Conservation (phyloP, 1,284 basidiomycete species). For the Ceratobasidium sp. region DNA sequence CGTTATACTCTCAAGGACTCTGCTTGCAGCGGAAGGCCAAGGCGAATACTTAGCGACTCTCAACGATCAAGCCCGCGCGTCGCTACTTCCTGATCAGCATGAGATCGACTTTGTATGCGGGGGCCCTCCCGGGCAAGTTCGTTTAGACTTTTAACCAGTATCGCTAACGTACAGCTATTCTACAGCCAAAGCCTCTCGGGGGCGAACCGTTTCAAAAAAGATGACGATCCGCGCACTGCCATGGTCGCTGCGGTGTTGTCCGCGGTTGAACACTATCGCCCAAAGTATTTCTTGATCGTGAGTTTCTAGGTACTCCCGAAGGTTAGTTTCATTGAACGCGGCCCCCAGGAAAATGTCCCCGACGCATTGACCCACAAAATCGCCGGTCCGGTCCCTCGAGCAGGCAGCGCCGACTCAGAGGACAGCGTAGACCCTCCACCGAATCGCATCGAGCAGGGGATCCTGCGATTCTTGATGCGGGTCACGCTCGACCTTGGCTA, state of each 20-base stretch:
- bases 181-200: slow-evolving; percentile 55
- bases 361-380: slow-evolving; percentile 22
- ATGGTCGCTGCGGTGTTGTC: slow-evolving; percentile 71
- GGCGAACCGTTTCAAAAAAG: slow-evolving; percentile 69
- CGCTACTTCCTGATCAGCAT: slow-evolving; percentile 64
- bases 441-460: slow-evolving; percentile 69
- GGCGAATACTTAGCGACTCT: slow-evolving; percentile 59
- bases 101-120: slow-evolving; percentile 72
- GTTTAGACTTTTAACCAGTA: no score
- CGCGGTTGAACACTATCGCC: slow-evolving; percentile 71
- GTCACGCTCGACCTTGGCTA: slow-evolving; percentile 76
- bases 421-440: neutral
- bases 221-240: slow-evolving; percentile 68
- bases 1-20: slow-evolving; percentile 1
- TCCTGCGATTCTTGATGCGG: slow-evolving; percentile 72
- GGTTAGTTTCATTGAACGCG: neutral
- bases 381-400: slow-evolving; percentile 3
- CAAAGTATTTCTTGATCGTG: slow-evolving; percentile 67
- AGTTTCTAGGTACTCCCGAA: neutral
- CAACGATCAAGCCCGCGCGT: slow-evolving; percentile 60
- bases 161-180: neutral
- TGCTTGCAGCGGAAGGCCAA: slow-evolving; percentile 67
- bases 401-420: slow-evolving; percentile 12
- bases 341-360: slow-evolving; percentile 39
- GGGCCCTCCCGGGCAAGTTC: slow-evolving; percentile 79